Conservation (phyloP, 2,329 filamentous ascomycete species). For the Phoma herbarum region DNA sequence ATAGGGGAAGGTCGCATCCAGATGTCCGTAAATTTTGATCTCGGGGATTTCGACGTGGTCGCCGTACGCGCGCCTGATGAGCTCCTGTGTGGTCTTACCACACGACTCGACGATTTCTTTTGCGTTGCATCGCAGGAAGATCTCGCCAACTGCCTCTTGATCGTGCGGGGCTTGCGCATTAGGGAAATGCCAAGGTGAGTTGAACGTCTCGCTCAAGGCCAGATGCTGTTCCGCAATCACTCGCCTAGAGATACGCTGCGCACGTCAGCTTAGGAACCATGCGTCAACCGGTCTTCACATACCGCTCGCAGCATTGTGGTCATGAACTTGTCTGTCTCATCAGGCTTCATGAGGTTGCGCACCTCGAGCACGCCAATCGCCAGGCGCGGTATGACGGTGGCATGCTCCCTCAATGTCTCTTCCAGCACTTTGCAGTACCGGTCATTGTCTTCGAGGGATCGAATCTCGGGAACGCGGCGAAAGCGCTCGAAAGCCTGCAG, state of each 20-base stretch:
- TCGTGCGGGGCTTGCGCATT: conserved; percentile 71
- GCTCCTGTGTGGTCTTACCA: conserved; percentile 75
- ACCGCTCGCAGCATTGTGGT: conserved; percentile 90
- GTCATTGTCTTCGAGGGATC: conserved; percentile 89
- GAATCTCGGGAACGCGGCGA: conserved; percentile 83
- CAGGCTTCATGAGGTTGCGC: conserved; percentile 78
- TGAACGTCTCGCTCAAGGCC: conserved; percentile 91
- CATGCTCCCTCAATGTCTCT: conserved; percentile 82
- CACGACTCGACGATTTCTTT: conserved; percentile 88
- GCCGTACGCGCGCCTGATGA: conserved; percentile 79
- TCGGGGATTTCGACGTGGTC: conserved; percentile 76
- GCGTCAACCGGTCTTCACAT: conserved; percentile 45
- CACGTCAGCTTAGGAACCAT: neutral
- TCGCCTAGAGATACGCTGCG: conserved; percentile 86
- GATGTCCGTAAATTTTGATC: conserved; percentile 83
- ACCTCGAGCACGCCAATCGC: conserved; percentile 95
- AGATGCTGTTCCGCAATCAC: conserved; percentile 98
- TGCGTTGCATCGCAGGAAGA: conserved; percentile 92
- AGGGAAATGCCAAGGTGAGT: conserved; percentile 88
- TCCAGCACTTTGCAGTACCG: conserved; percentile 81
- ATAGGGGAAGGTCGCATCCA: conserved; percentile 92
- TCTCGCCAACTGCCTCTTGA: conserved; percentile 90
- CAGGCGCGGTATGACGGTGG: conserved; percentile 91
- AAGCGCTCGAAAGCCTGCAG: conserved; percentile 95
- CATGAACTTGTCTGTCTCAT: conserved; percentile 92